Conservation (phyloP, 257 asterid species). For the Penstemon davidsonii region DNA sequence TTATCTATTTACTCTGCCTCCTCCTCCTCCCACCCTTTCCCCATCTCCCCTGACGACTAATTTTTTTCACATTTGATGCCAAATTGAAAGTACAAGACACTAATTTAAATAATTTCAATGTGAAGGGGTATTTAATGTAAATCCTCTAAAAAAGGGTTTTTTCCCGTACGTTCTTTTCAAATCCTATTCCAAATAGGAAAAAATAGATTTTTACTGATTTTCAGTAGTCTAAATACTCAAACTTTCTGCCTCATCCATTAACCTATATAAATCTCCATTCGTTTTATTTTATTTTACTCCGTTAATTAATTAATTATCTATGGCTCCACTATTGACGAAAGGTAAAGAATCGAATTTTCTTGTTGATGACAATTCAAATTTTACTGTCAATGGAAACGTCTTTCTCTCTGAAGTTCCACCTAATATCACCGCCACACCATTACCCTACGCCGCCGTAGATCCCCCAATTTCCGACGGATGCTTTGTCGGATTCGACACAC, state of each 20-base stretch:
- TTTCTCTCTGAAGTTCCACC: constrained; percentile 69
- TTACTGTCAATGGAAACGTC: constrained; percentile 57
- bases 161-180: too few relatives aligned
- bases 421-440: constrained; percentile 58
- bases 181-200: too few relatives aligned
- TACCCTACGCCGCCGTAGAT: constrained; percentile 47
- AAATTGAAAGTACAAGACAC: too few relatives aligned
- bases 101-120: too few relatives aligned
- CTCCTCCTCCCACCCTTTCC: too few relatives aligned
- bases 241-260: not conserved
- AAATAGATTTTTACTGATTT: not conserved
- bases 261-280: constrained; percentile 35
- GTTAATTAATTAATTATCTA: constrained; percentile 10
- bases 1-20: too few relatives aligned
- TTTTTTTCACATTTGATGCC: too few relatives aligned
- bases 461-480: constrained; percentile 56
- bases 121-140: too few relatives aligned
- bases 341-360: constrained; percentile 36
- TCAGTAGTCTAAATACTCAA: constrained; percentile 27
- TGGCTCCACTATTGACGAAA: constrained; percentile 71
- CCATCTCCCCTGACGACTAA: too few relatives aligned
- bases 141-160: too few relatives aligned
- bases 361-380: constrained; percentile 52
- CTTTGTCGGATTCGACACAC: constrained; percentile 74
- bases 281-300: constrained; percentile 11